Conservation (phyloP, 1,284 basidiomycete genomes). For the Papiliotrema laurentii region DNA sequence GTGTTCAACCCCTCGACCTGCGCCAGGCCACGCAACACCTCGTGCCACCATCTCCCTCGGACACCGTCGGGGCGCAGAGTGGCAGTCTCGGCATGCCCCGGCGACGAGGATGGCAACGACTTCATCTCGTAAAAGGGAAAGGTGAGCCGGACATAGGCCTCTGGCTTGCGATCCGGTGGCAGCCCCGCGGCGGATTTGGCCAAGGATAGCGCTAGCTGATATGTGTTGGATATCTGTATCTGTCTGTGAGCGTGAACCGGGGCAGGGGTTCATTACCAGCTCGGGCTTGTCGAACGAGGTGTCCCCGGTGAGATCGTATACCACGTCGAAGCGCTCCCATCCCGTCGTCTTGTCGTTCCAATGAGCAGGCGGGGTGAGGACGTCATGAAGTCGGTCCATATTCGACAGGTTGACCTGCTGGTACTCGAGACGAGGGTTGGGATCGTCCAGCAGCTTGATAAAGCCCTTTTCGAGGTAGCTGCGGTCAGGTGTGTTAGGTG, state of each 20-base stretch:
- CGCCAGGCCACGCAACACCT: conserved; percentile 69
- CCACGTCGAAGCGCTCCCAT: conserved; percentile 31
- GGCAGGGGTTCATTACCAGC: conserved; percentile 51
- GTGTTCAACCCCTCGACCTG: conserved; percentile 69
- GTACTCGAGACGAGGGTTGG: conserved; percentile 55
- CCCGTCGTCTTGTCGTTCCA: conserved; percentile 16
- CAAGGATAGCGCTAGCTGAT: conserved; percentile 63
- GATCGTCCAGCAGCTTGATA: conserved; percentile 56
- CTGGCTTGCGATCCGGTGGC: conserved; percentile 60
- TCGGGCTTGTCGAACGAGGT: conserved; percentile 71
- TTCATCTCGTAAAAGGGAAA: conserved; percentile 75
- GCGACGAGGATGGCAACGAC: conserved; percentile 33
- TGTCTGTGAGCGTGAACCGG: conserved; percentile 12
- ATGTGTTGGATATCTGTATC: conserved; percentile 69
- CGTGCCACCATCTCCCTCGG: conserved; percentile 84
- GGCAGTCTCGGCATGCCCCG: conserved; percentile 57
- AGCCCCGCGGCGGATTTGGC: conserved; percentile 55
- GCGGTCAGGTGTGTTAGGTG: conserved; percentile 3
- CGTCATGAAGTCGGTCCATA: conserved; percentile 24
- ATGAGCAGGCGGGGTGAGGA: conserved; percentile 33
- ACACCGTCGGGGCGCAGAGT: conserved; percentile 68
- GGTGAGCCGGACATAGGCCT: conserved; percentile 72
- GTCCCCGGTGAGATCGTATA: conserved; percentile 58
- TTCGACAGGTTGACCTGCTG: conserved; percentile 74
- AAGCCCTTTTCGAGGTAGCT: conserved; percentile 79